Conservation (phyloP, 352 stramenopile genomes). For the Globisporangium orthogonon region DNA sequence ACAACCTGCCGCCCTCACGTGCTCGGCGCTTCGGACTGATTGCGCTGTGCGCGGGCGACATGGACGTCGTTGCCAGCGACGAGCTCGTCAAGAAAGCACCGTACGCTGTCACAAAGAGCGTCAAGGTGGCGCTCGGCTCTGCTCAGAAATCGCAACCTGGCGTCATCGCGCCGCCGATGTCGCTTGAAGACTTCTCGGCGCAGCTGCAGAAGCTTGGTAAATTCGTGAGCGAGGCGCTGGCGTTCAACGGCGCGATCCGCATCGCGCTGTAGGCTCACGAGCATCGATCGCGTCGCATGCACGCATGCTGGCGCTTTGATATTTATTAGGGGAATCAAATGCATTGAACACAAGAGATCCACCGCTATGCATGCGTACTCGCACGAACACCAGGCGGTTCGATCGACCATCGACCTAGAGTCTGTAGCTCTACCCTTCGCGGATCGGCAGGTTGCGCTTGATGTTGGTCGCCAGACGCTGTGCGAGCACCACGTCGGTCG, state of each 20-base stretch:
- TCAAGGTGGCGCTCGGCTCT: conserved; percentile 12
- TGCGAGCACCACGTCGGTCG: conserved; percentile 40
- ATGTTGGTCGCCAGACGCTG: conserved; percentile 45
- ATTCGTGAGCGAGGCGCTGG: conserved; percentile 22
- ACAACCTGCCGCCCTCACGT: conserved; percentile 18
- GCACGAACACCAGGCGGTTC: too few relatives aligned
- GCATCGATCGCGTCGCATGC: too few relatives aligned
- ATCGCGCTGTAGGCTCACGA: conserved; percentile 8
- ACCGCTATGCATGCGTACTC: too few relatives aligned
- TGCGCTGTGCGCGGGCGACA: conserved; percentile 24
- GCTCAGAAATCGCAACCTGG: too few relatives aligned
- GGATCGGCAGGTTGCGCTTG: conserved; percentile 38
- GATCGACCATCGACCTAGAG: too few relatives aligned
- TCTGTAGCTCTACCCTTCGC: conserved; percentile 13
- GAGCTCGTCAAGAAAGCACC: conserved; percentile 24
- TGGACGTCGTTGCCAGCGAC: conserved; percentile 21
- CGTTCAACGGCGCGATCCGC: conserved; percentile 17
- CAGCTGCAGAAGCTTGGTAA: conserved; percentile 23
- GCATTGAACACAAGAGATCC: too few relatives aligned
- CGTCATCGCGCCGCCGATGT: background rate
- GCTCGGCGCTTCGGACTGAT: conserved; percentile 19
- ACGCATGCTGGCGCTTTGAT: too few relatives aligned
- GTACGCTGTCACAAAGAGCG: conserved; percentile 33
- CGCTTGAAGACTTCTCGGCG: conserved; percentile 25
- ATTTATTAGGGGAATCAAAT: too few relatives aligned